phyloP scores from a whole-genome alignment of 306 rosid species.

The Nissolia schottii region DNA sequence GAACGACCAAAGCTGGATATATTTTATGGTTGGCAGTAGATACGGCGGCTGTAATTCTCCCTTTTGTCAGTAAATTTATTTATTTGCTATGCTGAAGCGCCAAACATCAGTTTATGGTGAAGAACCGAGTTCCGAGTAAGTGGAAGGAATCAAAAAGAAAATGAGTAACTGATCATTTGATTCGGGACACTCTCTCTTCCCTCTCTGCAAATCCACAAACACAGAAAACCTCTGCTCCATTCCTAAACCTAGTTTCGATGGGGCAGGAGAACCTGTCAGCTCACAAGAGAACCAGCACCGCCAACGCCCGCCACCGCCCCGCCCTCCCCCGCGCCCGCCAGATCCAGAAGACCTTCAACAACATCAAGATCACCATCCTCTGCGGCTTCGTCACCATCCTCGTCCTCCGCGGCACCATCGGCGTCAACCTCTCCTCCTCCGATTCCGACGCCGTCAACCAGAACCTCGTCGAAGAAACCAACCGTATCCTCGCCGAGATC shows the following conservation, averaged over 20 bases:
- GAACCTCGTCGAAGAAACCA: slow-evolving; percentile 69
- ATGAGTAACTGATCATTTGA: background rate
- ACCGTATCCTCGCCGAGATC: slow-evolving; percentile 91
- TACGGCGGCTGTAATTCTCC: background rate
- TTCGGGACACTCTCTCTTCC: no score
- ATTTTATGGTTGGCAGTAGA: background rate
- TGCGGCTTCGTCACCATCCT: slow-evolving; percentile 97
- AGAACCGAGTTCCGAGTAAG: no score
- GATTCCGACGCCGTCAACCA: slow-evolving; percentile 69
- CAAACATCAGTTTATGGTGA: no score
- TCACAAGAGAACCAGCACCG: slow-evolving; percentile 45
- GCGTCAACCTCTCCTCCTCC: slow-evolving; percentile 64
- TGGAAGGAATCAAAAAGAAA: background rate
- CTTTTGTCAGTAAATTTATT: background rate
- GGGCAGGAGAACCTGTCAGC: slow-evolving; percentile 49
- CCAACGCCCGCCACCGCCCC: slow-evolving; percentile 27
- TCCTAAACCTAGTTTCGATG: slow-evolving; percentile 24
- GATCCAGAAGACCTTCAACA: slow-evolving; percentile 89
- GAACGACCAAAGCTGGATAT: slow-evolving; percentile 26
- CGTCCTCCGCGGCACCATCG: slow-evolving; percentile 95
- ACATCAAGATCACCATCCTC: slow-evolving; percentile 79
- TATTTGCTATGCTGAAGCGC: background rate
- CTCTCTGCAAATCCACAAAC: no score
- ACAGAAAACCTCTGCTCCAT: no score
- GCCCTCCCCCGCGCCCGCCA: slow-evolving; percentile 79